A percentile compares a stretch with the other conserved stretches of the same genome.
These are phyloP conservation scores for Cucurbita moschata DNA, from an alignment of 306 rosid species.

Conservation along the genomic window DNA sequence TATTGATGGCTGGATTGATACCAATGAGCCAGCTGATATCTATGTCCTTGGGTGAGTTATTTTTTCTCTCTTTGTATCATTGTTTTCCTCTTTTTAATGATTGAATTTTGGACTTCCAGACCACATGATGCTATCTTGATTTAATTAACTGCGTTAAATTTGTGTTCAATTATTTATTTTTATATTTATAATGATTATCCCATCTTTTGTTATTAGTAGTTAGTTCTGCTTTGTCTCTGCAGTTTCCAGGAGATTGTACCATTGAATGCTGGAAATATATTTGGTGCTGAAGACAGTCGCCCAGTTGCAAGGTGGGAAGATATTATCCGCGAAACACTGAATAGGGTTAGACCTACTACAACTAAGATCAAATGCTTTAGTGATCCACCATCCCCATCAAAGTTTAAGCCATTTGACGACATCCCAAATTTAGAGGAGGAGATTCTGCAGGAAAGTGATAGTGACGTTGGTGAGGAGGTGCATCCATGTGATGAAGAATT, in stretches of 20 bases:
- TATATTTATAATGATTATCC: background rate
- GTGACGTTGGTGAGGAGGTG: constrained; percentile 73
- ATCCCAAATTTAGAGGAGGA: constrained; percentile 60
- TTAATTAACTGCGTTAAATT: background rate
- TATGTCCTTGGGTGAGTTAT: constrained; percentile 72
- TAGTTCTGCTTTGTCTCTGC: constrained; percentile 15
- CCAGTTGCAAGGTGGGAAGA: constrained; percentile 79
- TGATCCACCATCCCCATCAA: constrained; percentile 91
- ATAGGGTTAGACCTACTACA: constrained; percentile 35
- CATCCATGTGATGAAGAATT: constrained; percentile 53
- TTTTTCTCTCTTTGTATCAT: background rate
- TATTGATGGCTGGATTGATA: constrained; percentile 69
- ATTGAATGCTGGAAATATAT: constrained; percentile 72
- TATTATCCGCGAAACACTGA: constrained; percentile 52
- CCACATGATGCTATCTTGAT: constrained; percentile 6
- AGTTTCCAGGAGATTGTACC: constrained; percentile 98
- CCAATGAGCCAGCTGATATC: constrained; percentile 65
- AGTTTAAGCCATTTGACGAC: constrained; percentile 54
- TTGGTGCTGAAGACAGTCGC: constrained; percentile 68
- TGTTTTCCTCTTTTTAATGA: background rate
- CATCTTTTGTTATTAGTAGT: background rate
- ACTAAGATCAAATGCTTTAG: constrained; percentile 63
- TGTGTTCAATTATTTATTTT: background rate
- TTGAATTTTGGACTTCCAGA: background rate
- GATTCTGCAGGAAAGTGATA: constrained; percentile 49